Percentiles rank a stretch among this genome's conserved stretches.
phyloP scores from a whole-genome alignment of 169 alveolate species.

The Cryptosporidium meleagridis region DNA sequence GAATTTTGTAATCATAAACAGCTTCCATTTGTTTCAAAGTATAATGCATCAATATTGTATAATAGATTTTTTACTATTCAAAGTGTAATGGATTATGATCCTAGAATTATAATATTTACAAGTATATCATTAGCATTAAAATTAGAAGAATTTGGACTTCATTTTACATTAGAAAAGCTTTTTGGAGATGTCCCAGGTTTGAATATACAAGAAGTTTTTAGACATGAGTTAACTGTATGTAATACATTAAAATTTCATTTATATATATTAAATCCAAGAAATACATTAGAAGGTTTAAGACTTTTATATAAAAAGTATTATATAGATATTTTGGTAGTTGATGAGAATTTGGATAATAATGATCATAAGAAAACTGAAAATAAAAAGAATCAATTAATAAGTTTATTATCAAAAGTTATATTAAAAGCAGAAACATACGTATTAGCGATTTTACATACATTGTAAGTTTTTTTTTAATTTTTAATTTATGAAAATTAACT shows the following conservation, averaged over 20 bases:
- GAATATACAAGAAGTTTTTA: conserved; percentile 43
- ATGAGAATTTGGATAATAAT: neutral
- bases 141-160: conserved; percentile 79
- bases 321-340: conserved; percentile 18
- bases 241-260: conserved; percentile 62
- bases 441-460: conserved; percentile 38
- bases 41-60: conserved; percentile 74
- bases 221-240: conserved; percentile 62
- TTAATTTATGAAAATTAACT: neutral
- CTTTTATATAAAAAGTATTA: conserved; percentile 59
- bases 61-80: conserved; percentile 77
- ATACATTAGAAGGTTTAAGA: conserved; percentile 55
- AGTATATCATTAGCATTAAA: conserved; percentile 79
- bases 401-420: conserved; percentile 34
- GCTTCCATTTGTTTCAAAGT: conserved; percentile 52
- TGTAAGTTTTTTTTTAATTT: conserved; percentile 40
- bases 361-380: neutral
- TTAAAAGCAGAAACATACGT: conserved; percentile 57
- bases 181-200: conserved; percentile 76
- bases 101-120: conserved; percentile 80
- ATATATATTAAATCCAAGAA: conserved; percentile 67
- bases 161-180: conserved; percentile 58
- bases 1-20: conserved; percentile 68
- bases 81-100: conserved; percentile 80
- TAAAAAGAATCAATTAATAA: neutral